Evolutionary conservation across 2,329 filamentous ascomycete genomes (phyloP), one percentile per base, ranked within the genome.

Genomic region (Alternaria brassicae): DNA sequence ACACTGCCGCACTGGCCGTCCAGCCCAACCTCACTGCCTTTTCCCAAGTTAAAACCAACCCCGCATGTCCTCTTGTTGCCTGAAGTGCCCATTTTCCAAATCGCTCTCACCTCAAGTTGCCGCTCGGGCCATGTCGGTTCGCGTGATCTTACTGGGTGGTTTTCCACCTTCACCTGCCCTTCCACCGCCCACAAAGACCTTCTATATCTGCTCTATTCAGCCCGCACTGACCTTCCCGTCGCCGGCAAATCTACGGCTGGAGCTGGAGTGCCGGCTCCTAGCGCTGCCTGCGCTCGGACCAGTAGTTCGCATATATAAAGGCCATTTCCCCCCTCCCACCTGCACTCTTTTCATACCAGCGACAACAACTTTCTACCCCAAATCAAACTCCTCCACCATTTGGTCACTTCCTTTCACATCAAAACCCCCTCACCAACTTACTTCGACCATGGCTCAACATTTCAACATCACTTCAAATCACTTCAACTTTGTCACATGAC

Each of bases 51-150:
- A 27, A 8, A 19, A 34, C 8, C 15, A 15, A 13, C 17, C 44
- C 15, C 25, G 34, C 6, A 40, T 36, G 13, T 9, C 5, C 25
- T 23, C 41, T 17, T n/a, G 21, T 23, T 17, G 39, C 28, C 27
- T 40, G 3, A 32, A 10, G 32, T 37, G 44, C 10, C 34, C 27
- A 15, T 10, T 19, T 39, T 19, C 15, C n/a, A 12, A 28, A 9
- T 15, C 4, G 12, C 25, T 39, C 30, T 47, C 36, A 44, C 30
- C 19, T 50, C 39, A 13, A 28, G 50, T 28, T 53, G 56, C 50
- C 53, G 62, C 62, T 56, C 44, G 53, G 56, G 30, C 62, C 62
- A 61, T 34, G 8, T 53, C 40, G 28, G 23, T 45, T 55, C 42
- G 42, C 42, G 25, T 55, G 28, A 13, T 23, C 25, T 37, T 47